Evolutionary conservation across 176 grass and related monocot genomes (phyloP).

Genomic region (Avena atlantica): DNA sequence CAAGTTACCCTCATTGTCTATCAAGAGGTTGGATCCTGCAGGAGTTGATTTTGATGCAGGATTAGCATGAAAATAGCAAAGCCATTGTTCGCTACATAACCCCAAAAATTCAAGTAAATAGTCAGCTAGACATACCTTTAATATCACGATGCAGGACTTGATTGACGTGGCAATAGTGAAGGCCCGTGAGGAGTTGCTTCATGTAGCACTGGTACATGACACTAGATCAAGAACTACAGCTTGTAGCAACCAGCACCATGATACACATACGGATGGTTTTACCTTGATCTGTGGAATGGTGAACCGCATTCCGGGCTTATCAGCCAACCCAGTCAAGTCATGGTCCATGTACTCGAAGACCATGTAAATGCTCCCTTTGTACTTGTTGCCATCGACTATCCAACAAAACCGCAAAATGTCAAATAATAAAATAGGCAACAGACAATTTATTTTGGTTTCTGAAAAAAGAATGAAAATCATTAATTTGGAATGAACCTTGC

Average conservation of each 20-base stretch:
- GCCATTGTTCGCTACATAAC: neutral
- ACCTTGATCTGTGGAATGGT: conserved; percentile 90
- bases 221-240: conserved; percentile 36
- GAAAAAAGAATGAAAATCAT: conserved; percentile 11
- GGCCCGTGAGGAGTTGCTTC: conserved; percentile 92
- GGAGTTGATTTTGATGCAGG: conserved; percentile 14
- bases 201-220: conserved; percentile 71
- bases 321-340: conserved; percentile 82
- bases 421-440: conserved; percentile 23
- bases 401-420: conserved; percentile 7
- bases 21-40: conserved; percentile 89
- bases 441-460: neutral
- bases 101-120: neutral
- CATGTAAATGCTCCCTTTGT: conserved; percentile 90
- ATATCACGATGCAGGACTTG: conserved; percentile 97
- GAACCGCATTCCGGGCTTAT: conserved; percentile 82
- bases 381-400: conserved; percentile 69
- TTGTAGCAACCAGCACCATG: conserved; percentile 41
- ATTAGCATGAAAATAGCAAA: neutral
- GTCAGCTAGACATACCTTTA: conserved; percentile 62
- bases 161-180: conserved; percentile 95
- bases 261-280: conserved; percentile 48
- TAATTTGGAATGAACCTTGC: conserved; percentile 44
- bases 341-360: conserved; percentile 94
- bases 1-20: conserved; percentile 97